These are phyloP conservation scores for Isabelozyma pseudorhagii DNA, from an alignment of 805 yeast genomes.

Conservation along the genomic window DNA sequence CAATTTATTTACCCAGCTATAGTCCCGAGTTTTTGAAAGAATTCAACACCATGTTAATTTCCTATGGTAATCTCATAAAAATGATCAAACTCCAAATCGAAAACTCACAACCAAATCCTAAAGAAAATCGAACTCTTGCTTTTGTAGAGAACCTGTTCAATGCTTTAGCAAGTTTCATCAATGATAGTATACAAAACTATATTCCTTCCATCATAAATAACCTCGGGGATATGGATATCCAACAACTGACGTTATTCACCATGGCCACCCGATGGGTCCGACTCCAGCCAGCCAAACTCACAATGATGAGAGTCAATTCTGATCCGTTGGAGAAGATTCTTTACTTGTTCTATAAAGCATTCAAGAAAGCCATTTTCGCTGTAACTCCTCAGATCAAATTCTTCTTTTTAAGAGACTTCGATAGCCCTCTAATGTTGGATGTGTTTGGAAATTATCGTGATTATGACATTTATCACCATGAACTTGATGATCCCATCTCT, in stretches of 20 bases:
- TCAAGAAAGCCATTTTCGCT: slow-evolving; percentile 32
- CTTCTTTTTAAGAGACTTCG: slow-evolving; percentile 38
- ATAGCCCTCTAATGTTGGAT: slow-evolving; percentile 38
- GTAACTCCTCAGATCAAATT: slow-evolving; percentile 39
- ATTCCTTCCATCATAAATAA: slow-evolving; percentile 22
- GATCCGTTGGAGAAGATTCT: slow-evolving; percentile 31
- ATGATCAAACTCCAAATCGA: slow-evolving; percentile 1
- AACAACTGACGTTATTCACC: slow-evolving; percentile 30
- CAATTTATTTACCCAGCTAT: slow-evolving; percentile 36
- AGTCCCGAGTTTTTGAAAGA: slow-evolving; percentile 29
- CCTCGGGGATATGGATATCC: slow-evolving; percentile 22
- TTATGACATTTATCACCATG: slow-evolving; percentile 16
- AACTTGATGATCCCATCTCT: slow-evolving; percentile 14
- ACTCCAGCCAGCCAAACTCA: slow-evolving; percentile 27
- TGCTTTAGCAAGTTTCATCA: slow-evolving; percentile 20
- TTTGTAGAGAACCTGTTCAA: slow-evolving; percentile 18
- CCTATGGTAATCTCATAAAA: slow-evolving; percentile 17
- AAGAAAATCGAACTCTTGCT: slow-evolving; percentile 5
- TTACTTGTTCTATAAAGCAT: slow-evolving; percentile 28
- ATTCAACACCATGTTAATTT: slow-evolving; percentile 16
- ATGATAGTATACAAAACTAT: slow-evolving; percentile 21
- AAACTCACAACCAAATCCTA: slow-evolving; percentile 2
- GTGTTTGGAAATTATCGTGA: slow-evolving; percentile 23
- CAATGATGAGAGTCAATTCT: slow-evolving; percentile 15
- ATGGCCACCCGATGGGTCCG: slow-evolving; percentile 36